These are phyloP conservation scores for Pseudogymnoascus sp. DNA, from an alignment of 2,329 filamentous ascomycete species.

Conservation along the genomic window DNA sequence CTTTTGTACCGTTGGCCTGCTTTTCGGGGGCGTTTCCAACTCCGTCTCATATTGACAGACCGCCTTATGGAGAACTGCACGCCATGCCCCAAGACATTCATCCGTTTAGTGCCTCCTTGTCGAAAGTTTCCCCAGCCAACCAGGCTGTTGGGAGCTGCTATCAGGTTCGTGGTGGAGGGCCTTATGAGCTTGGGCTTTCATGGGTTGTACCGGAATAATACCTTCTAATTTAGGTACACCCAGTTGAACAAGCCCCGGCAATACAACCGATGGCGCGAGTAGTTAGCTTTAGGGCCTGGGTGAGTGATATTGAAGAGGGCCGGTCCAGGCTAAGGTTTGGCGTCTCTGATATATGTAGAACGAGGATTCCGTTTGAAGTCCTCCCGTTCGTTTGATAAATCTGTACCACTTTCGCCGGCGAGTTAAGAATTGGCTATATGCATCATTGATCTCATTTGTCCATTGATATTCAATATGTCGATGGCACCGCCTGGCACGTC, in stretches of 20 bases:
- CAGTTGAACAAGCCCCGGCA: not conserved
- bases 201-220: not conserved
- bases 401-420: not conserved
- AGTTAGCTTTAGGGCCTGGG: not conserved
- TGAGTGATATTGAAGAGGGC: not conserved
- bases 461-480: slow-evolving; percentile 7
- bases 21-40: not conserved
- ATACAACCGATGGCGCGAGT: not conserved
- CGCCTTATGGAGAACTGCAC: not conserved
- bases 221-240: not conserved
- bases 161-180: not conserved
- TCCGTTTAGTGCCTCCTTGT: not conserved
- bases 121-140: not conserved
- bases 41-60: not conserved
- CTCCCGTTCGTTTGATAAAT: not conserved
- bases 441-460: slow-evolving; percentile 2
- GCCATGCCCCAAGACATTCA: not conserved
- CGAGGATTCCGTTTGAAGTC: not conserved
- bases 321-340: not conserved
- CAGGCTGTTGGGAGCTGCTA: not conserved
- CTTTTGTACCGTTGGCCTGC: not conserved
- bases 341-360: slow-evolving; percentile 3
- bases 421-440: not conserved
- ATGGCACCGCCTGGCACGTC: slow-evolving; percentile 8
- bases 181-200: not conserved